Conservation (phyloP, 441 rosid species). For the Adansonia madagascariensis region DNA sequence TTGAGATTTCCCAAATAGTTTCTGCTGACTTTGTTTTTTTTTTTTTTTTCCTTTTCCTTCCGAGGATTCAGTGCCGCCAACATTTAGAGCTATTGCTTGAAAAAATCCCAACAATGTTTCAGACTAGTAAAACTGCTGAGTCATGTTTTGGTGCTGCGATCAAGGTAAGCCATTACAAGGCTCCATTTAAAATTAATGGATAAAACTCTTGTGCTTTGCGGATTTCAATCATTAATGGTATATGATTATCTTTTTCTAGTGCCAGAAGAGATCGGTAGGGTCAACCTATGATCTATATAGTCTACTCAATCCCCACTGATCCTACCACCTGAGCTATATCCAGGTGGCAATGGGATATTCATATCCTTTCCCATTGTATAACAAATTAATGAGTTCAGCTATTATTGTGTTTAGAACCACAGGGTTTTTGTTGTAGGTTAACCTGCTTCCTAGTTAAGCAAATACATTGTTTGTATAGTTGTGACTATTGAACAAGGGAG, state of each 20-base stretch:
- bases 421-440: background rate
- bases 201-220: background rate
- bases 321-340: background rate
- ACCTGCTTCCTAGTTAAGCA: constrained; percentile 7
- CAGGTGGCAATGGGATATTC: background rate
- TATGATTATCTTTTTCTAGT: constrained; percentile 2
- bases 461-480: background rate
- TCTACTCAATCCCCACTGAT: background rate
- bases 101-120: constrained; percentile 93
- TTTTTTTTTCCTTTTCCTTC: constrained; percentile 16
- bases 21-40: constrained; percentile 24
- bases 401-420: background rate
- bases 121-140: constrained; percentile 80
- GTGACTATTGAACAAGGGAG: background rate
- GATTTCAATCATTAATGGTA: background rate
- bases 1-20: constrained; percentile 16
- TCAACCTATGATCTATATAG: background rate
- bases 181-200: background rate
- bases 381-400: background rate
- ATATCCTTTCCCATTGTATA: background rate
- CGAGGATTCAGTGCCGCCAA: constrained; percentile 78
- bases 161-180: constrained; percentile 57
- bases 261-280: constrained; percentile 1
- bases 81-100: constrained; percentile 94
- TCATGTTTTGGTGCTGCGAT: constrained; percentile 98